Evolutionary conservation across 805 yeast genomes (phyloP), one percentile per base, ranked within the genome.

Genomic region (Kuraishia cidri): DNA sequence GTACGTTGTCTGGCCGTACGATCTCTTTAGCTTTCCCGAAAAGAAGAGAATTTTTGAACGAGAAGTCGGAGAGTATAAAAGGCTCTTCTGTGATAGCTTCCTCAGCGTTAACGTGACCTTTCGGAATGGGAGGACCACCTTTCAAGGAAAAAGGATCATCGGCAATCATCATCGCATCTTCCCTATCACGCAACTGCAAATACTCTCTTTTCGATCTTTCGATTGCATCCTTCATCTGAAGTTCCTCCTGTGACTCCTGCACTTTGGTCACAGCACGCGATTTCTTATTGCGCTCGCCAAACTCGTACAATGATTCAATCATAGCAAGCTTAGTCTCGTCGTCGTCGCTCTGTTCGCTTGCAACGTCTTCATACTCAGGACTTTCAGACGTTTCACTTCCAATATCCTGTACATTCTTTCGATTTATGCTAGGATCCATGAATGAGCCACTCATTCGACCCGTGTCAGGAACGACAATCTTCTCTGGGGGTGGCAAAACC

Each of bases 161-260:
- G n/a, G 21, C 21, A 7, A 27, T 19, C 30, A 27, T 27, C 16
- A 35, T 23, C 21, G 47, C 37, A 26, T 45, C 44, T 30, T 56
- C 60, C 30, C 56, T 40, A 19, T 52, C 47, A 17, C 52, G 44
- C 36, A 56, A 35, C 4, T 40, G 33, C 10, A 45, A 32, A 22
- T 62, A 61, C 24, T 73, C 77, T 33, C 49, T 43, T 36, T 66
- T 65, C 2, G 74, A 68, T 24, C 53, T 57, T 31, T 62, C 68
- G 26, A 74, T 63, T 0, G 82, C 79, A 25, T 45, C 44, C 37
- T 54, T 52, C 20, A 75, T 46, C 13, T 56, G 52, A 4, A 43
- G 42, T 18, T 50, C 46, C 11, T 46, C 37, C 18, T 13, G 18
- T 9, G 5, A 9, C 21, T 26, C 30, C 12, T 5, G 9, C 6